These are phyloP conservation scores for Zalaria obscura DNA, from an alignment of 2,329 filamentous ascomycete species.

Conservation along the genomic window DNA sequence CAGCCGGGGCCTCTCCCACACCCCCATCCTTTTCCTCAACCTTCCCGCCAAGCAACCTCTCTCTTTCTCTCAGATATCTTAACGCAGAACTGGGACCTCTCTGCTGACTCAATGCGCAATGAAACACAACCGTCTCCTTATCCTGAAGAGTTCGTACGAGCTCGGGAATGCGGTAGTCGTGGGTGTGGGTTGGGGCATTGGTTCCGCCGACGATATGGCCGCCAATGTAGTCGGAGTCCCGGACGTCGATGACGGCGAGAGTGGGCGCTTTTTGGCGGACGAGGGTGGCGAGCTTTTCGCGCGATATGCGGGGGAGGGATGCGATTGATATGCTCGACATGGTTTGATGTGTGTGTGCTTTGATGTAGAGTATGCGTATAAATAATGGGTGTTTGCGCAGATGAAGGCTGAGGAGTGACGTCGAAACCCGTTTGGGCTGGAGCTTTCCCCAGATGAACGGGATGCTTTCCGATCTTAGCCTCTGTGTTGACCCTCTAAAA, in stretches of 20 bases:
- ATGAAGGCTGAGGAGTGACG: no score
- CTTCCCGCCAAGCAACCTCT: slow-evolving; percentile 30
- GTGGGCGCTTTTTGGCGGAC: slow-evolving; percentile 25
- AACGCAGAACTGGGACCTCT: slow-evolving; percentile 75
- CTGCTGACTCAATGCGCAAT: slow-evolving; percentile 86
- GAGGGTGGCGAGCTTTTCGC: slow-evolving; percentile 51
- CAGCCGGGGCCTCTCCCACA: slow-evolving; percentile 14
- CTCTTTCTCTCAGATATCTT: slow-evolving; percentile 59
- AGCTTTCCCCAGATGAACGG: no score
- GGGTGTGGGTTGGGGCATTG: slow-evolving; percentile 58
- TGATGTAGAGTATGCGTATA: no score
- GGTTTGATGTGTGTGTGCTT: neutral
- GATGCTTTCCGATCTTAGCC: no score
- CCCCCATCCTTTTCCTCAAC: slow-evolving; percentile 12
- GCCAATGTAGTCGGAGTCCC: slow-evolving; percentile 80
- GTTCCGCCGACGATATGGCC: slow-evolving; percentile 71
- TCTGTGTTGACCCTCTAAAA: no score
- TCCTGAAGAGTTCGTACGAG: slow-evolving; percentile 64
- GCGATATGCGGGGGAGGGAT: slow-evolving; percentile 52
- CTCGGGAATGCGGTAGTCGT: slow-evolving; percentile 67
- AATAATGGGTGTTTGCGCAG: no score
- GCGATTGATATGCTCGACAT: slow-evolving; percentile 46
- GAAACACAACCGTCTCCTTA: slow-evolving; percentile 79
- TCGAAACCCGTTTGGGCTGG: no score
- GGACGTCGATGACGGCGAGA: slow-evolving; percentile 74